Percentiles rank a stretch among this genome's conserved stretches.
These are phyloP conservation scores for Pochonia chlamydosporia DNA, from an alignment of 2,329 filamentous ascomycete genomes.

Conservation along the genomic window DNA sequence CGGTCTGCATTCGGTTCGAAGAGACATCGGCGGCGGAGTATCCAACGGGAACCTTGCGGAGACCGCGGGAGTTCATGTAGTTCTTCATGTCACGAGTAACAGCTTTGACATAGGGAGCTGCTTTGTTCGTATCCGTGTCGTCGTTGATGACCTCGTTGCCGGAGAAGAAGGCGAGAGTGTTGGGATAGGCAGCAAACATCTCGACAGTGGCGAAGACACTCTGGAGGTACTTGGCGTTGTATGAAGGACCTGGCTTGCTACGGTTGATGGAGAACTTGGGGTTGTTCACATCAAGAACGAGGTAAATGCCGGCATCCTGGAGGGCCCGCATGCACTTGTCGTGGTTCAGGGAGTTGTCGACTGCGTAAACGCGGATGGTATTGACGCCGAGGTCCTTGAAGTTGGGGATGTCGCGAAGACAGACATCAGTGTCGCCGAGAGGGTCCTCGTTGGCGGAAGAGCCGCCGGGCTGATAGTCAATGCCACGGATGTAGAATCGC, in stretches of 20 bases:
- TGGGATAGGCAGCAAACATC: conserved; percentile 74
- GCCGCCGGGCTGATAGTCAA: conserved; percentile 60
- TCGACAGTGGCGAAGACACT: conserved; percentile 85
- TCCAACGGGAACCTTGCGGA: conserved; percentile 66
- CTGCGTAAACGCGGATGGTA: conserved; percentile 85
- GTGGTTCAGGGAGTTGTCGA: conserved; percentile 80
- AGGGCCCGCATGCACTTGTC: conserved; percentile 79
- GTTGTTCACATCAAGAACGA: conserved; percentile 87
- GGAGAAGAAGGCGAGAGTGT: conserved; percentile 82
- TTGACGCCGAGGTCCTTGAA: conserved; percentile 87
- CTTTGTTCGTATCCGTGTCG: conserved; percentile 51
- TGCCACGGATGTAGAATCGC: conserved; percentile 55
- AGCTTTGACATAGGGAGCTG: conserved; percentile 72
- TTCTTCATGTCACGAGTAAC: conserved; percentile 71
- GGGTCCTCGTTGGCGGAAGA: conserved; percentile 59
- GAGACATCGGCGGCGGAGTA: conserved; percentile 77
- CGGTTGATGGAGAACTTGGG: conserved; percentile 86
- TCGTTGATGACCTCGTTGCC: conserved; percentile 78
- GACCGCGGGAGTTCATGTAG: conserved; percentile 56
- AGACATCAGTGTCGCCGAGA: conserved; percentile 63
- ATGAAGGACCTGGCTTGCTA: conserved; percentile 66
- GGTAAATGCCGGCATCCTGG: conserved; percentile 81
- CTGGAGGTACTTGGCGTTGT: conserved; percentile 82
- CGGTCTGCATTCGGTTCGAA: conserved; percentile 79
- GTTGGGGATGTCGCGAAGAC: conserved; percentile 72